Conservation (phyloP, 441 rosid genomes). For the Aquilaria agallochum region DNA sequence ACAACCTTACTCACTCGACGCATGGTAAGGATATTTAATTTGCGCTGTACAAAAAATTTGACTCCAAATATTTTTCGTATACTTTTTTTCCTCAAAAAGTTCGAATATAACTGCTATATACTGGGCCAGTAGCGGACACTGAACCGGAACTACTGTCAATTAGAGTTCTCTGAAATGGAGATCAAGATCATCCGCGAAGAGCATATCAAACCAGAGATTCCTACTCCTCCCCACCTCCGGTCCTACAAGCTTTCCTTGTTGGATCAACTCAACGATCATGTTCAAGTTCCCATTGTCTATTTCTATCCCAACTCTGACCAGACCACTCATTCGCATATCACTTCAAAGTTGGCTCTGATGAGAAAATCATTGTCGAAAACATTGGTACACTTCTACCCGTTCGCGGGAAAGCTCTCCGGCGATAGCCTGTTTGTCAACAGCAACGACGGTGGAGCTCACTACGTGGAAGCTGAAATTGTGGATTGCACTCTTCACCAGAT, state of each 20-base stretch:
- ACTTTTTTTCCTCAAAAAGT: too few relatives aligned
- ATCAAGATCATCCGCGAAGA: constrained; percentile 29
- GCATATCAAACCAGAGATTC: constrained; percentile 41
- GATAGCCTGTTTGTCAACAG: constrained; percentile 39
- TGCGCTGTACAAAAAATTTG: too few relatives aligned
- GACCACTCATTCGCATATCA: constrained; percentile 4
- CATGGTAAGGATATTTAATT: too few relatives aligned
- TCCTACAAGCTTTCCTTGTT: constrained; percentile 41
- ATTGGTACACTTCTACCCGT: constrained; percentile 38
- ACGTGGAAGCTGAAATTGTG: constrained; percentile 26
- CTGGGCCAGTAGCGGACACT: not conserved
- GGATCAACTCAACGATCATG: constrained; percentile 32
- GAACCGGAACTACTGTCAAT: too few relatives aligned
- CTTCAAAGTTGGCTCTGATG: constrained; percentile 18
- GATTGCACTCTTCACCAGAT: constrained; percentile 19
- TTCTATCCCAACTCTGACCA: constrained; percentile 24
- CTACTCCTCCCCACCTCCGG: constrained; percentile 33
- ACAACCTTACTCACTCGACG: too few relatives aligned
- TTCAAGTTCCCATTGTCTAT: constrained; percentile 32
- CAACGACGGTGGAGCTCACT: constrained; percentile 45
- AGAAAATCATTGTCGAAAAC: constrained; percentile 41
- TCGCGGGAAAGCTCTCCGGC: constrained; percentile 38
- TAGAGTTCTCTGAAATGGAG: constrained; percentile 21
- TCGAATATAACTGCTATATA: too few relatives aligned
- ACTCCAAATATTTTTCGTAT: too few relatives aligned